These are phyloP conservation scores for Metschnikowia lachancei DNA, from an alignment of 805 yeast genomes.

Conservation along the genomic window DNA sequence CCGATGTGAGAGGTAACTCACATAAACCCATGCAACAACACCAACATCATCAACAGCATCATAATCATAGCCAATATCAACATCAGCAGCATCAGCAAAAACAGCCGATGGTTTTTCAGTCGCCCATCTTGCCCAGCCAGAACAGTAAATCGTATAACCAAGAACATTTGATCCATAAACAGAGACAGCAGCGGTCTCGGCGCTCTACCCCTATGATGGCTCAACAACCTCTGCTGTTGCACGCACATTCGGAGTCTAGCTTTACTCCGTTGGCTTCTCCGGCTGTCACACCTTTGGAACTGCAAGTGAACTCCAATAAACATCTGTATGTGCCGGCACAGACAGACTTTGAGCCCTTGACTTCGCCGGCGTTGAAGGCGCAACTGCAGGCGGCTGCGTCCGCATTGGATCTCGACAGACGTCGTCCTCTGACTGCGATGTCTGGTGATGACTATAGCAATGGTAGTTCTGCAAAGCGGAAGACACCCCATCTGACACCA, in stretches of 20 bases:
- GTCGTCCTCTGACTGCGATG: slow-evolving; percentile 34
- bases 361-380: slow-evolving; percentile 67
- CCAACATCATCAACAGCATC: no score
- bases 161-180: slow-evolving; percentile 41
- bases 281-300: slow-evolving; percentile 63
- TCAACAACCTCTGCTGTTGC: background rate
- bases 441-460: slow-evolving; percentile 27
- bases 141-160: slow-evolving; percentile 41
- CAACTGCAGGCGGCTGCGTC: slow-evolving; percentile 19
- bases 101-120: slow-evolving; percentile 14
- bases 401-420: slow-evolving; percentile 20
- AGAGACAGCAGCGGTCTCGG: slow-evolving; percentile 18
- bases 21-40: no score
- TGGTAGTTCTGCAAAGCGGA: slow-evolving; percentile 28
- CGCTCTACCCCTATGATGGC: slow-evolving; percentile 15
- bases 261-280: slow-evolving; percentile 81
- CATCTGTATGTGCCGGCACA: slow-evolving; percentile 17
- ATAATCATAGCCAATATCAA: no score
- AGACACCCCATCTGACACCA: slow-evolving; percentile 47
- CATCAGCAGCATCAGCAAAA: background rate
- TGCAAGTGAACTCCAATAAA: slow-evolving; percentile 24
- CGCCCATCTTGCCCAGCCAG: slow-evolving; percentile 43
- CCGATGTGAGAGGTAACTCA: background rate
- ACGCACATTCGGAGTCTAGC: slow-evolving; percentile 40
- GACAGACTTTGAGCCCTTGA: slow-evolving; percentile 48